Evolutionary conservation across 2,329 filamentous ascomycete genomes (phyloP).

Genomic region (Apiospora rasikravindrae): DNA sequence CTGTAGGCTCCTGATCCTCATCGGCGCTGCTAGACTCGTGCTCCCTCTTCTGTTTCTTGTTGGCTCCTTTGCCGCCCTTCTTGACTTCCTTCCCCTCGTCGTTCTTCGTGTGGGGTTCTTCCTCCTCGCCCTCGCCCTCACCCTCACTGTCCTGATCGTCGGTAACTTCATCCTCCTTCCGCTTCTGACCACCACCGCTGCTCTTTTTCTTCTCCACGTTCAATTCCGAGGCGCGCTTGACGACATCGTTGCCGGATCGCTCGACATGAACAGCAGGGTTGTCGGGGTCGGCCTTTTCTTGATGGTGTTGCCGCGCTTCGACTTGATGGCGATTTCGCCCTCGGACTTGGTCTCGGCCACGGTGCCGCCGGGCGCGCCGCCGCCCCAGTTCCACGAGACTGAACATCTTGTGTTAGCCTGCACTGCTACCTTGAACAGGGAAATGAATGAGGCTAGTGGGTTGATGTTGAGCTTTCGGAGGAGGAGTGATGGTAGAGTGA

Average conservation of each 20-base stretch:
- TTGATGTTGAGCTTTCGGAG: no score
- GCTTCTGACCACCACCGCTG: conserved; percentile 36
- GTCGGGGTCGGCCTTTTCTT: conserved; percentile 64
- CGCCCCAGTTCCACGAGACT: conserved; percentile 70
- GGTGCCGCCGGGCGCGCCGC: conserved; percentile 59
- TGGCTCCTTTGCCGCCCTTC: conserved; percentile 26
- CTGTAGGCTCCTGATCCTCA: conserved; percentile 19
- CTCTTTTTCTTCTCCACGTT: conserved; percentile 56
- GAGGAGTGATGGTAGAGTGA: not conserved
- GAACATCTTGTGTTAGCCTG: not conserved
- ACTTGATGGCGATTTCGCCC: conserved; percentile 64
- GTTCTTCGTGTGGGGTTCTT: conserved; percentile 26
- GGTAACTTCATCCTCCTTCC: conserved; percentile 26
- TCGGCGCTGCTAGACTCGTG: conserved; percentile 22
- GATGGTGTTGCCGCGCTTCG: conserved; percentile 67
- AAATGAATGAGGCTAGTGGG: no score
- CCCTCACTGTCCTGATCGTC: conserved; percentile 21
- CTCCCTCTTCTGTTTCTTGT: conserved; percentile 35
- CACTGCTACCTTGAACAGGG: no score
- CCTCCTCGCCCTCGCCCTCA: not conserved
- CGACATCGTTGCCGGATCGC: conserved; percentile 67
- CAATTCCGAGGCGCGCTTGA: conserved; percentile 66
- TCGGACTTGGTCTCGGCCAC: conserved; percentile 66
- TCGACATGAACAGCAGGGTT: conserved; percentile 66
- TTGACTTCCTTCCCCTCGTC: conserved; percentile 30